Evolutionary conservation across 2,329 filamentous ascomycete species (phyloP), one percentile per base, ranked within the genome.

Genomic region (Hypoxylon sp.): DNA sequence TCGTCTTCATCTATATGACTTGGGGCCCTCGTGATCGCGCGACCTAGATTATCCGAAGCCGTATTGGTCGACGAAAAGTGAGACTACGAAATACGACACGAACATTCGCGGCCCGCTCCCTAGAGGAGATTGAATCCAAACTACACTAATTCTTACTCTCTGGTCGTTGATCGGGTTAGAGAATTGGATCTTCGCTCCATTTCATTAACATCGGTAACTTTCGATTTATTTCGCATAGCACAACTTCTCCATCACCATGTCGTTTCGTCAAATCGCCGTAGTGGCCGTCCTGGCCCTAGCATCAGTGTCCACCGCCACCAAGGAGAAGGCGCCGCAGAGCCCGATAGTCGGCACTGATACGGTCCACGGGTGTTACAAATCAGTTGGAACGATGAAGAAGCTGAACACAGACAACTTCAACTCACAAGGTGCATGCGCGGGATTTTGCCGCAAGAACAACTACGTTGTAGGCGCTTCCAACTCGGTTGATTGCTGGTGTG

Each of bases 401-500:
- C 50, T 70, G 22, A 66, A 73, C 14, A 42, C 51, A 0, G 46
- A 69, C 8, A 13, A 72, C 0, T 84, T 74, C 70, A 83, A 83
- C 74, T 75, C 79, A 2, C 81, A 81, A 11, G 85, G 85, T 60
- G 66, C 72, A 11, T 89, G 87, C 72, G 79, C 75, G 13, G 31
- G 72, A 0, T 56, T 73, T 1, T 88, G 86, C 74, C 76, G 80
- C 2, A 75, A 80, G 0, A 75, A 82, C 6, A 84, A 86, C 37
- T 82, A 79, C 33, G 72, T 85, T 1, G 91, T 94, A 6, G 88
- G 90, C 74, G 93, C 85, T 33, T 81, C 92, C 49, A 87, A 85
- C 6, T 84, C 85, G 17, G 83, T 84, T 17, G 80, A 88, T 70
- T 97, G 94, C 81, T 92, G 85, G 75, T 97, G 94, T 76, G 94